These are phyloP conservation scores for Xylariaceae sp. DNA, from an alignment of 2,329 filamentous ascomycete genomes.

Conservation along the genomic window DNA sequence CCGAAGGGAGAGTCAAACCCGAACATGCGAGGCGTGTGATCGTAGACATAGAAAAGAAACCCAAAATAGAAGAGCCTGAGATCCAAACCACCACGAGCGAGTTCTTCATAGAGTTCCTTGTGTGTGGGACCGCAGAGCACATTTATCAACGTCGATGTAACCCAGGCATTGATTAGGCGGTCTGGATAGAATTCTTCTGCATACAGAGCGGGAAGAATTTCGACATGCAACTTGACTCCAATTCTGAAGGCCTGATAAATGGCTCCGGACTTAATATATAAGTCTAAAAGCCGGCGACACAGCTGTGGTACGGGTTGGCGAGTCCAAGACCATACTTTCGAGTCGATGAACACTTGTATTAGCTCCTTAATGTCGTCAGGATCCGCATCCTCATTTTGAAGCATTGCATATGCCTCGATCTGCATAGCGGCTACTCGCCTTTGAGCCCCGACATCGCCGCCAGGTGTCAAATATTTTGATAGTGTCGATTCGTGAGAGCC, in stretches of 20 bases:
- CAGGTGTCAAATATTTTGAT: constrained; percentile 12
- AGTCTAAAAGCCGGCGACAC: constrained; percentile 23
- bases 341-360: constrained; percentile 28
- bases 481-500: constrained; percentile 15
- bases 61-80: constrained; percentile 28
- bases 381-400: constrained; percentile 13
- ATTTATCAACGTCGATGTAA: constrained; percentile 25
- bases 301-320: constrained; percentile 28
- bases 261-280: constrained; percentile 23
- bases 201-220: constrained; percentile 23
- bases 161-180: constrained; percentile 25
- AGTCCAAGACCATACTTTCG: constrained; percentile 28
- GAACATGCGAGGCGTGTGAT: constrained; percentile 25
- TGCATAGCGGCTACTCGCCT: constrained; percentile 26
- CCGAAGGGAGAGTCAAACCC: constrained; percentile 25
- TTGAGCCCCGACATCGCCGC: constrained; percentile 15
- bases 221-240: constrained; percentile 28
- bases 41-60: constrained; percentile 27
- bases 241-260: constrained; percentile 26
- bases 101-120: constrained; percentile 23
- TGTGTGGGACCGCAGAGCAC: constrained; percentile 24
- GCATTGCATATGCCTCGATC: constrained; percentile 25
- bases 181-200: constrained; percentile 26
- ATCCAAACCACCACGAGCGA: constrained; percentile 24
- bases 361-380: constrained; percentile 21